Base-by-base conservation (phyloP, 192 early-diverging fungal genomes). In the Coemansia sp. region DNA sequence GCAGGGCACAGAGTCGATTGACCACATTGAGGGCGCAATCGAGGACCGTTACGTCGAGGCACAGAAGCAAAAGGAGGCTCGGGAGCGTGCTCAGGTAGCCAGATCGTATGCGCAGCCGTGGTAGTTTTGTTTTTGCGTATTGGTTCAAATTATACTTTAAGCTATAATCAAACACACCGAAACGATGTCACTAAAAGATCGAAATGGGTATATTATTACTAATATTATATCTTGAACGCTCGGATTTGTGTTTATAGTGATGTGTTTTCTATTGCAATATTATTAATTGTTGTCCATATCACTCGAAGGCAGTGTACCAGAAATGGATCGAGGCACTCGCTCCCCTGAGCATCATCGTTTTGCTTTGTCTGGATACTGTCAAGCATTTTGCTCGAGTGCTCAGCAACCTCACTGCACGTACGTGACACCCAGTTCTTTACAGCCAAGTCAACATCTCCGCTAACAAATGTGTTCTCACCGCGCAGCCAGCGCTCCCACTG, bases 1-100 rank as follows among this genome's bases (percentile, higher is more conserved):
- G 44, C 69, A 87, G 59, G 89, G 88, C 59, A 66, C 76, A 25
- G 71, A 84, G 68, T 74, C 78, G 0, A 75, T 83, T 26, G 82
- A 85, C 20, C 42, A 31, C 12, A 53, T 84, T 15, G 71, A 79
- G 50, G 22, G 20, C 2, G 71, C 76, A 4, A 72, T 79, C 37
- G 76, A 74, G 40, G 76, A 70, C 64, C 71, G 68, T 36, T 60
- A 67, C 22, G 49, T 47, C 10, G 76, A 79, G 22, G 60, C 61
- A 12, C 76, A 70, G 42, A 79, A 79, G 57, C 76, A 79, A 36
- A 69, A 64, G 50, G 76, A 73, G 28, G 71, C 66, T 9, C 67
- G 57, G 11, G 71, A 79, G 42, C 67, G 68, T 25, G 76, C 68
- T 8, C 71, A 73, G 53, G 46, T 64, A 5, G 57, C 76, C 10